These are phyloP conservation scores for Bruguiera hainesii DNA, from an alignment of 441 rosid genomes.

Conservation along the genomic window DNA sequence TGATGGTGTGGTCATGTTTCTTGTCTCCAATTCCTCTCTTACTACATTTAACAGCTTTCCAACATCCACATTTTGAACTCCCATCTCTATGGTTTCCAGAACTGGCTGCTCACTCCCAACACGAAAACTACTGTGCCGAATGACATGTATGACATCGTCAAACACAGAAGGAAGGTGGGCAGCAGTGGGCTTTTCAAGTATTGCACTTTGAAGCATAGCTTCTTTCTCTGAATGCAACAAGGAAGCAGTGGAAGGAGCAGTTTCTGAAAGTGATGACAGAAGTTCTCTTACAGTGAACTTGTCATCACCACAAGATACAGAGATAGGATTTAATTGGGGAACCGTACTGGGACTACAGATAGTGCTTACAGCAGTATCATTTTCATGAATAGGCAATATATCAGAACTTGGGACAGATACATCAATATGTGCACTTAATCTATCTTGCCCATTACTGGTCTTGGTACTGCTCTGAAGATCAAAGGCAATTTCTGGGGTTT, in stretches of 20 bases:
- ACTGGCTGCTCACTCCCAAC: slow-evolving; percentile 84
- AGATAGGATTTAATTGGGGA: slow-evolving; percentile 30
- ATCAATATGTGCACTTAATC: slow-evolving; percentile 23
- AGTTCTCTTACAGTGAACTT: slow-evolving; percentile 65
- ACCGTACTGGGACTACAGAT: slow-evolving; percentile 32
- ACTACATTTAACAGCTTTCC: slow-evolving; percentile 71
- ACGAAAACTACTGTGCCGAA: slow-evolving; percentile 78
- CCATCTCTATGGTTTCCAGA: slow-evolving; percentile 77
- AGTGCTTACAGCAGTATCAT: slow-evolving; percentile 33
- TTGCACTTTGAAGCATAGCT: slow-evolving; percentile 31
- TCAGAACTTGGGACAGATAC: slow-evolving; percentile 27
- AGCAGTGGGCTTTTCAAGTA: slow-evolving; percentile 37
- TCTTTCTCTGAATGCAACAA: slow-evolving; percentile 43
- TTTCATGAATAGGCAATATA: slow-evolving; percentile 26
- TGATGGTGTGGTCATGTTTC: slow-evolving; percentile 36
- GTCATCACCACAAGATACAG: slow-evolving; percentile 48
- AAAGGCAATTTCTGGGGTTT: slow-evolving; percentile 30
- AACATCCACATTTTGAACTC: slow-evolving; percentile 65
- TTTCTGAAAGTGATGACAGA: slow-evolving; percentile 43
- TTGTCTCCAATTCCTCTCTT: slow-evolving; percentile 65
- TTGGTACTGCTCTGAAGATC: slow-evolving; percentile 27
- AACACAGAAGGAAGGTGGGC: slow-evolving; percentile 55
- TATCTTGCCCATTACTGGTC: slow-evolving; percentile 23
- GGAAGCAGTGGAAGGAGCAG: slow-evolving; percentile 33
- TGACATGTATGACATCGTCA: slow-evolving; percentile 82